phyloP scores from a whole-genome alignment of 1,284 basidiomycete genomes.

The Naganishia sp. region DNA sequence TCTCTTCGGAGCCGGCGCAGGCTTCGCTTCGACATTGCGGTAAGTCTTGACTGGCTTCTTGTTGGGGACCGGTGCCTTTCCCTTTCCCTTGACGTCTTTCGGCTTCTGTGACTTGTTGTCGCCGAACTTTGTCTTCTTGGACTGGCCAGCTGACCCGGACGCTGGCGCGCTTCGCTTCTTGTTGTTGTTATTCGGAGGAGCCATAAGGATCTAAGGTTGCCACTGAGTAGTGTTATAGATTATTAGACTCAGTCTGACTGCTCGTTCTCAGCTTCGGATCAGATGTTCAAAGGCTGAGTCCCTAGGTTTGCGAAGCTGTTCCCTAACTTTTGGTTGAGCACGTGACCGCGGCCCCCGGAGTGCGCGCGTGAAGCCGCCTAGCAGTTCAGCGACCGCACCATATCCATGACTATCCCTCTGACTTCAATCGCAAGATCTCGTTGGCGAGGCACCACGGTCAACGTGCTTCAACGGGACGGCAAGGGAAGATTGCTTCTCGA shows the following conservation, averaged over 20 bases:
- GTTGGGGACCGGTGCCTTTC: constrained; percentile 21
- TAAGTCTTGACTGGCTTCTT: constrained; percentile 19
- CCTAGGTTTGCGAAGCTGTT: not conserved
- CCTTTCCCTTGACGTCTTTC: constrained; percentile 23
- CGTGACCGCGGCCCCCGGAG: constrained; percentile 8
- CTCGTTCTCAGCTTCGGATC: not conserved
- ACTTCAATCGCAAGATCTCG: too few species aligned
- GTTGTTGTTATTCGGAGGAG: constrained; percentile 12
- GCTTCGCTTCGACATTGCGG: constrained; percentile 11
- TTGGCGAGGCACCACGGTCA: too few species aligned
- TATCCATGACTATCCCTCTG: too few species aligned
- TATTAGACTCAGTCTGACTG: not conserved
- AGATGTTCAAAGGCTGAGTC: not conserved
- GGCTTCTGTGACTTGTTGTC: constrained; percentile 11
- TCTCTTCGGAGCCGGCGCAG: not conserved
- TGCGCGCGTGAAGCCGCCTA: too few species aligned
- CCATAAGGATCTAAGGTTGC: not conserved
- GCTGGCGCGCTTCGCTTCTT: constrained; percentile 21
- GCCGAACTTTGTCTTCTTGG: constrained; percentile 18
- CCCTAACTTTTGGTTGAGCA: constrained; percentile 17
- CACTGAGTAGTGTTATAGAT: not conserved
- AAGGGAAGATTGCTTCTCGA: too few species aligned
- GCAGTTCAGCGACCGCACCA: too few species aligned
- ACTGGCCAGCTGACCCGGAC: not conserved
- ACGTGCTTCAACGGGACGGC: too few species aligned